These are phyloP conservation scores for Candida oleophila DNA, from an alignment of 805 yeast species.

Conservation along the genomic window DNA sequence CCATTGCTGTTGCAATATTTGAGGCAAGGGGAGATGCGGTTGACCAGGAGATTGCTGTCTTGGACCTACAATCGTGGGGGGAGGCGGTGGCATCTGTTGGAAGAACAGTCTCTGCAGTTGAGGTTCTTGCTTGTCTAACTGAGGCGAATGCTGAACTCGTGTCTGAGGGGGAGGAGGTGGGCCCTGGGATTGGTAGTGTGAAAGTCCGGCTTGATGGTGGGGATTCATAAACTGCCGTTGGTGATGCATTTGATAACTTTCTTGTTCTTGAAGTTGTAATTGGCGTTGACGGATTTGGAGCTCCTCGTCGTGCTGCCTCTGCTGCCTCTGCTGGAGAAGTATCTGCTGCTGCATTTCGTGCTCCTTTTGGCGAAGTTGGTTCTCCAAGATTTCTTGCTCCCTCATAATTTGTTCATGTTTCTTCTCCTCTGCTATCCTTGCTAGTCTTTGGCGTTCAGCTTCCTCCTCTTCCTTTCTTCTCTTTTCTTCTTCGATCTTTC, in stretches of 20 bases:
- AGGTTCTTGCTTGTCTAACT: not conserved
- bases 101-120: not conserved
- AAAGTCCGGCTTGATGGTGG: not conserved
- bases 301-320: not conserved
- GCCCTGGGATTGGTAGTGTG: not conserved
- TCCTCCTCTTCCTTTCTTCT: not conserved
- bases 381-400: not conserved
- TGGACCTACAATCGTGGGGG: not conserved
- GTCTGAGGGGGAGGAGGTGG: not conserved
- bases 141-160: not conserved
- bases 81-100: not conserved
- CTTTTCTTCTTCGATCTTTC: not conserved
- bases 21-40: not conserved
- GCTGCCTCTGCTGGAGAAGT: conserved; percentile 1
- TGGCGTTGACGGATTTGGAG: not conserved
- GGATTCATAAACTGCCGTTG: not conserved
- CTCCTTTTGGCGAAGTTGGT: not conserved
- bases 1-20: not conserved
- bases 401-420: not conserved
- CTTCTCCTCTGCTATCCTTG: not conserved
- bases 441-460: not conserved
- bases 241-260: not conserved
- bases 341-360: not conserved
- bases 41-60: not conserved
- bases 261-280: not conserved